Conservation (phyloP, 805 yeast genomes). For the Ogataea glucozyma region DNA sequence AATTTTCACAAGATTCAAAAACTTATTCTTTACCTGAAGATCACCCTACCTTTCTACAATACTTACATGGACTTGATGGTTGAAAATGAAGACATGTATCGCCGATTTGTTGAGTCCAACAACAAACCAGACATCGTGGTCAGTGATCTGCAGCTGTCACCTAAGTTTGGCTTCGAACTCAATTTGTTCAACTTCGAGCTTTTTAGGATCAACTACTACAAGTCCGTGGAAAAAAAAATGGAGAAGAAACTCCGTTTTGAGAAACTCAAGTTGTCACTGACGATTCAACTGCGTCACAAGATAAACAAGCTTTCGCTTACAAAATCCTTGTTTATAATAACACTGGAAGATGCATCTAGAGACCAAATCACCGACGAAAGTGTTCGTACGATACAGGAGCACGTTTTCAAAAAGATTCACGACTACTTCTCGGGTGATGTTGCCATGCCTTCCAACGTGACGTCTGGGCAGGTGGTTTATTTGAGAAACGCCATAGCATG, state of each 20-base stretch:
- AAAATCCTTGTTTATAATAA: slow-evolving; percentile 26
- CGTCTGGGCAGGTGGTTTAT: slow-evolving; percentile 21
- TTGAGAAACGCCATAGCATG: slow-evolving; percentile 31
- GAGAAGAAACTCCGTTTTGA: slow-evolving; percentile 26
- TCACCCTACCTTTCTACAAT: slow-evolving; percentile 33
- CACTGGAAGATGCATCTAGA: slow-evolving; percentile 19
- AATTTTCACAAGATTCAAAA: slow-evolving; percentile 26
- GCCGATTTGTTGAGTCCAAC: slow-evolving; percentile 19
- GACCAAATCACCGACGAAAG: slow-evolving; percentile 16
- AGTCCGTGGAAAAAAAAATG: slow-evolving; percentile 22
- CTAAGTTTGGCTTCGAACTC: slow-evolving; percentile 24
- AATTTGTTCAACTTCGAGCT: slow-evolving; percentile 26
- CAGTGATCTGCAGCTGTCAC: slow-evolving; percentile 19
- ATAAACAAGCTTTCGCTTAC: slow-evolving; percentile 18
- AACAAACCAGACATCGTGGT: slow-evolving; percentile 15
- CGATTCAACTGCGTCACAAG: slow-evolving; percentile 28
- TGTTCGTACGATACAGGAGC: slow-evolving; percentile 13
- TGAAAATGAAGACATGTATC: slow-evolving; percentile 13
- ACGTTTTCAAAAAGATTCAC: slow-evolving; percentile 10
- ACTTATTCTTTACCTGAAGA: slow-evolving; percentile 30
- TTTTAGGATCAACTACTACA: slow-evolving; percentile 29
- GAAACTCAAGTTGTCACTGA: slow-evolving; percentile 21
- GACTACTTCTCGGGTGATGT: slow-evolving; percentile 25
- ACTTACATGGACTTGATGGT: slow-evolving; percentile 15
- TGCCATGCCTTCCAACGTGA: slow-evolving; percentile 6